Evolutionary conservation across 148 eudicot genomes (phyloP).

Genomic region (Camellia granthamiana): DNA sequence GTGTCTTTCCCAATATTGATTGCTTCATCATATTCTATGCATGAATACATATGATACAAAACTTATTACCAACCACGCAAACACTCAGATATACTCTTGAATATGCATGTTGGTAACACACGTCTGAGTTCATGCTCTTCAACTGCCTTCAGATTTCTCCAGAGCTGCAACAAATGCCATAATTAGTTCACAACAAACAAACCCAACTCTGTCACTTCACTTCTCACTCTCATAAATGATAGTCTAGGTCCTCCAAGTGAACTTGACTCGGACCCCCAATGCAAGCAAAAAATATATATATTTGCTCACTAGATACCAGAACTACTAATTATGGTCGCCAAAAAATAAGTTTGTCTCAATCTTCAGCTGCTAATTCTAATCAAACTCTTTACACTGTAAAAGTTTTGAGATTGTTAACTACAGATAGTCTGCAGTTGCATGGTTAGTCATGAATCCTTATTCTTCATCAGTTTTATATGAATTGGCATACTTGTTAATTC

Average conservation of each 20-base stretch:
- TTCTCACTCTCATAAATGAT: neutral
- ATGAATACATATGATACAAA: neutral
- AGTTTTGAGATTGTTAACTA: neutral
- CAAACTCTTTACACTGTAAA: neutral
- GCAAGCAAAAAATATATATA: too few relatives aligned
- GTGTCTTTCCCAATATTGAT: too few relatives aligned
- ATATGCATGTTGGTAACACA: neutral
- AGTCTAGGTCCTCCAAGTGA: neutral
- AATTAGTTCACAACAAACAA: neutral
- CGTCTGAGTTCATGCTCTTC: neutral
- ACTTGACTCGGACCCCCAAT: neutral
- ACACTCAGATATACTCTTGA: neutral
- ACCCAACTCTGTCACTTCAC: neutral
- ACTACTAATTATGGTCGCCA: neutral
- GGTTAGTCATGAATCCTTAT: neutral
- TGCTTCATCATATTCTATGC: neutral
- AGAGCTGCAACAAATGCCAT: constrained; percentile 18
- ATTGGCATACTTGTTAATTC: too few relatives aligned
- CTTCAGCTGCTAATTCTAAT: neutral
- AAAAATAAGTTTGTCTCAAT: neutral
- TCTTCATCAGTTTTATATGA: too few relatives aligned
- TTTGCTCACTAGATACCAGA: neutral
- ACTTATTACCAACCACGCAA: neutral
- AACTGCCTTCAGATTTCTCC: constrained; percentile 31
- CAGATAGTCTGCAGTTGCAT: neutral